Base-by-base conservation (phyloP, 371 early-diverging fungal genomes). In the Saksenaea vasiformis region DNA sequence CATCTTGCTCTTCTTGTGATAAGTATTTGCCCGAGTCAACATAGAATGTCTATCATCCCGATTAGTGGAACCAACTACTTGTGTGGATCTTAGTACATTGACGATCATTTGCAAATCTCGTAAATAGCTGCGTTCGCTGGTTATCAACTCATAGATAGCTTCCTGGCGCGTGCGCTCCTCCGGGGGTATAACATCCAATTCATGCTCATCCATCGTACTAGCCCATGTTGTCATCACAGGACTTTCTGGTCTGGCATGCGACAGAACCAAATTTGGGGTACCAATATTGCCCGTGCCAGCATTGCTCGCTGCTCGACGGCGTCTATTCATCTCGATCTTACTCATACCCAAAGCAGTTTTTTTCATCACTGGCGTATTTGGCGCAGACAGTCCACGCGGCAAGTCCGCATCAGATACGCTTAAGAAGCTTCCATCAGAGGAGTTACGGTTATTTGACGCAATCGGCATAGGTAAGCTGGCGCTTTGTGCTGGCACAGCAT, bases 101-200 rank as follows among this genome's bases (percentile, higher is more conserved):
- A 90, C 73, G 39, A 97, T 86, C 70, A 94, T 75, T 65, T 93
- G 90, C 63, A 97, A 78, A 72, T 95, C 92, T 1, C 86, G 79
- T 14, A 95, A 79, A 72, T 95, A 97, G 1, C 84, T 80, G 59
- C 86, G 86, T 71, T 97, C 97, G 1, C 95, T 95, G 27, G 83
- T 72, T 27, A 95, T 89, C 37, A 97, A 72, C 73, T 97, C 97
- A 69, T 84, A 91, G 58, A 97, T 91, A 2, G 93, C 92, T 59
- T 94, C 96, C 67, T 95, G 94, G 41, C 96, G 84, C 70, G 88
- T 91, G 26, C 84, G 76, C 59, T 95, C 96, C 35, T 91, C 83
- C 5, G 60, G 26, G 15, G 71, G 55, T 19, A 82, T 78, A 0
- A 72, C 73, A 11, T 67, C 56, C 3, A 82, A 53, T 36, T 77